These are phyloP conservation scores for Penicillium soppii DNA, from an alignment of 495 filamentous ascomycete species.

Conservation along the genomic window DNA sequence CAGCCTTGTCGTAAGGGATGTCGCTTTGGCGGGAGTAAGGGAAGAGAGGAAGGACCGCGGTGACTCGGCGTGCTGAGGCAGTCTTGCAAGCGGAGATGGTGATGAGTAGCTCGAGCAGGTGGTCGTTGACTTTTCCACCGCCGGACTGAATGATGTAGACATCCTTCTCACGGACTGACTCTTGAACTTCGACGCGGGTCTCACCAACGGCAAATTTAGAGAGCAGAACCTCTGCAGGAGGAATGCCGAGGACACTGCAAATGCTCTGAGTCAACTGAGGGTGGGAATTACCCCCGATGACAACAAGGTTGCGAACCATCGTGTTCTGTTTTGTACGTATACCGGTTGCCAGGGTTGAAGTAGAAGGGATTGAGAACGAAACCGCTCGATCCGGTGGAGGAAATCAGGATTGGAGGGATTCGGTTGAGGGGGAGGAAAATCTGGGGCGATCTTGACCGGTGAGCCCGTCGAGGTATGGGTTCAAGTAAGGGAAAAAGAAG, in stretches of 20 bases:
- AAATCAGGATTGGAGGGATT: slow-evolving; percentile 29
- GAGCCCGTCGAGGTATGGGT: slow-evolving; percentile 15
- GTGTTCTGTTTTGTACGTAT: slow-evolving; percentile 10
- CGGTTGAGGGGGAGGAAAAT: slow-evolving; percentile 34
- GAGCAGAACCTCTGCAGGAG: slow-evolving; percentile 76
- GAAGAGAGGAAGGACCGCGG: slow-evolving; percentile 91
- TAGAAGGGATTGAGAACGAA: slow-evolving; percentile 14
- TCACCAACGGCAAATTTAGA: slow-evolving; percentile 93
- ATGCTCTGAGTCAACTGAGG: slow-evolving; percentile 81
- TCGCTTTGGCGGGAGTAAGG: slow-evolving; percentile 95
- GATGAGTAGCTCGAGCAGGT: slow-evolving; percentile 93
- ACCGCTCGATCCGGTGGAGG: slow-evolving; percentile 21
- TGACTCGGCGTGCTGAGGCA: slow-evolving; percentile 86
- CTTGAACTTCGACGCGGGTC: slow-evolving; percentile 90
- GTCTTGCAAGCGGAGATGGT: slow-evolving; percentile 97
- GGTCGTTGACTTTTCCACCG: slow-evolving; percentile 88
- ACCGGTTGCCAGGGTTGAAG: slow-evolving; percentile 1
- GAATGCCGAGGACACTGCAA: slow-evolving; percentile 82
- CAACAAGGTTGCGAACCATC: slow-evolving; percentile 96
- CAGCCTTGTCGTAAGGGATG: slow-evolving; percentile 91
- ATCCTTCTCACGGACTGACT: slow-evolving; percentile 95
- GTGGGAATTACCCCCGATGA: slow-evolving; percentile 92
- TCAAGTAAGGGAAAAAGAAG: slow-evolving; percentile 15
- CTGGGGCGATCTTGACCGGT: slow-evolving; percentile 28
- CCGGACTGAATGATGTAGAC: slow-evolving; percentile 96